Conservation (phyloP, 163 green algal species). For the Chloroidium sp. region DNA sequence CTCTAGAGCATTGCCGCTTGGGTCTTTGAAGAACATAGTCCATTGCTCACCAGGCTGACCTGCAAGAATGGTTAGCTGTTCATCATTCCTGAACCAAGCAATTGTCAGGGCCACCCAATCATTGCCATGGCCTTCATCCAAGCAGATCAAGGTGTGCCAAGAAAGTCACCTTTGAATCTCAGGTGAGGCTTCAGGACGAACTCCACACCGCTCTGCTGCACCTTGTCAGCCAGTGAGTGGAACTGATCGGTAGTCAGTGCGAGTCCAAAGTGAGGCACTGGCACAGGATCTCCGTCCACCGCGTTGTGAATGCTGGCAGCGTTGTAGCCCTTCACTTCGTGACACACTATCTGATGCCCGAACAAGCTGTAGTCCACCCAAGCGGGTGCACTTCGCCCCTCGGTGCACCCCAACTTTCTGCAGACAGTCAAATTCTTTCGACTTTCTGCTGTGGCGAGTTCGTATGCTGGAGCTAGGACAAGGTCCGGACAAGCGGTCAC, state of each 20-base stretch:
- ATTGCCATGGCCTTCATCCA: no score
- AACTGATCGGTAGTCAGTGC: constrained; percentile 58
- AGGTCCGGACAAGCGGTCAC: background rate
- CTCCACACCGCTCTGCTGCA: constrained; percentile 30
- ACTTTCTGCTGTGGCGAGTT: background rate
- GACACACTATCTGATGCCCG: constrained; percentile 71
- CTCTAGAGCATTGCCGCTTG: constrained; percentile 68
- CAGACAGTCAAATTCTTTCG: background rate
- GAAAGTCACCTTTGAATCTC: constrained; percentile 52
- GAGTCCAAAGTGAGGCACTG: constrained; percentile 80
- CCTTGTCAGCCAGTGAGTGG: constrained; percentile 45
- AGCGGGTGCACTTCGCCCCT: constrained; percentile 49
- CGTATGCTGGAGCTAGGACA: background rate
- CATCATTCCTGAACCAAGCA: background rate
- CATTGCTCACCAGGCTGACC: constrained; percentile 57
- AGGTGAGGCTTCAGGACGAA: constrained; percentile 77
- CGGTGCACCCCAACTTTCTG: constrained; percentile 48
- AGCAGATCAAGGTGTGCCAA: background rate
- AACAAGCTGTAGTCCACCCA: constrained; percentile 65
- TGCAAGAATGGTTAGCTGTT: constrained; percentile 2
- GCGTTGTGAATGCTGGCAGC: constrained; percentile 19
- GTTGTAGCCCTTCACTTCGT: constrained; percentile 65
- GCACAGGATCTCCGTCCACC: constrained; percentile 71
- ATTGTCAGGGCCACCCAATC: no score
- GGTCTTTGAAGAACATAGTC: constrained; percentile 84